Evolutionary conservation across 1,284 basidiomycete species (phyloP).

Genomic region (Pterula multifida): DNA sequence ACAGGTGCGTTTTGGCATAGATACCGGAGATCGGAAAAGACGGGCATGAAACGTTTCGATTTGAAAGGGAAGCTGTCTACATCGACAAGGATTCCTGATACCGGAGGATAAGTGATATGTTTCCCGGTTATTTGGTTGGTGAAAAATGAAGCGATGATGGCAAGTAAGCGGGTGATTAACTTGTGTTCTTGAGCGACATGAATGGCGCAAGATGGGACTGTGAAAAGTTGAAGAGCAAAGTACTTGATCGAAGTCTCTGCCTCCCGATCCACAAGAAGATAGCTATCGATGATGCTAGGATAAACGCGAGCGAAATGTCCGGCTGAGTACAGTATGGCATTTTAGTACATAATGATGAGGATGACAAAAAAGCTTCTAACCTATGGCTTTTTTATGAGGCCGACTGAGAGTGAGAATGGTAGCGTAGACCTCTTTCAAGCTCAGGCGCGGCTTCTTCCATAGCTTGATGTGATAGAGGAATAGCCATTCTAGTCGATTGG

Average conservation of each 20-base stretch:
- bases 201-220: conserved; percentile 72
- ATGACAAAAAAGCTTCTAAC: too few relatives aligned
- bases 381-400: conserved; percentile 68
- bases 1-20: conserved; percentile 68
- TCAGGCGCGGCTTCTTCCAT: conserved; percentile 76
- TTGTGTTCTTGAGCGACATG: conserved; percentile 69
- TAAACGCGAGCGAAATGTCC: conserved; percentile 80
- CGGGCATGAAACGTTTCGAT: conserved; percentile 86
- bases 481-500: conserved; percentile 60
- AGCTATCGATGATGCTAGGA: conserved; percentile 79
- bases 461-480: conserved; percentile 71
- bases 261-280: conserved; percentile 84
- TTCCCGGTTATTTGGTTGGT: conserved; percentile 71
- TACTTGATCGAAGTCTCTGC: conserved; percentile 89
- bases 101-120: conserved; percentile 35
- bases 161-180: conserved; percentile 66
- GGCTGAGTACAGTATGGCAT: conserved; percentile 36
- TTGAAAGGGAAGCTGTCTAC: conserved; percentile 81
- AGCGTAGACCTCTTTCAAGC: conserved; percentile 75
- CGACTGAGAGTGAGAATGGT: conserved; percentile 64
- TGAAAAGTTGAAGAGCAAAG: conserved; percentile 84
- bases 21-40: conserved; percentile 79
- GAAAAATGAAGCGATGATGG: conserved; percentile 80
- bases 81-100: conserved; percentile 36
- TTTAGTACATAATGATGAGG: conserved; percentile 1